These are phyloP conservation scores for Erodium trifolium DNA, from an alignment of 441 rosid genomes.

Conservation along the genomic window DNA sequence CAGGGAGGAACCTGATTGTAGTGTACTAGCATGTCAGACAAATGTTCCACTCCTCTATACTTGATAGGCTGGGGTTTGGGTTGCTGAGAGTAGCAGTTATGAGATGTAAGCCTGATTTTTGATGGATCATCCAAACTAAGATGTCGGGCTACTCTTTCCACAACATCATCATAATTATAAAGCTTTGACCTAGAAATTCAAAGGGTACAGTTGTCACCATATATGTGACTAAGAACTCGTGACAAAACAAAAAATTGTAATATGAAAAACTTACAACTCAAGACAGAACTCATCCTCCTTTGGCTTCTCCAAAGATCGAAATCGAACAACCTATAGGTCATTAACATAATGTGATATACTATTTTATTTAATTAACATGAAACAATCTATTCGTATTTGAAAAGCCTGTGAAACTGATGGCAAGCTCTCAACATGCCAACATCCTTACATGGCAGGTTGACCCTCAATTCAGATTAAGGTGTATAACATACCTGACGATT, in stretches of 20 bases:
- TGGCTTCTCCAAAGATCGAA: slow-evolving; percentile 65
- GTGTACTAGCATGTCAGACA: slow-evolving; percentile 65
- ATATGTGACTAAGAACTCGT: neutral
- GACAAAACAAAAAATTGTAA: neutral
- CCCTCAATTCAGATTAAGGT: slow-evolving; percentile 1
- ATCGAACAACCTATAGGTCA: slow-evolving; percentile 45
- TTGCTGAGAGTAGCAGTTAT: slow-evolving; percentile 71
- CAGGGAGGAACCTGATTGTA: slow-evolving; percentile 52
- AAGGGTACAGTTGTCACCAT: slow-evolving; percentile 9
- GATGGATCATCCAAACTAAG: slow-evolving; percentile 62
- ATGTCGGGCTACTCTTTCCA: slow-evolving; percentile 51
- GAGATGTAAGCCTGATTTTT: slow-evolving; percentile 67
- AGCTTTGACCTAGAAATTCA: slow-evolving; percentile 47
- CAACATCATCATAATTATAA: slow-evolving; percentile 66
- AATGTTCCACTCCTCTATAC: slow-evolving; percentile 54
- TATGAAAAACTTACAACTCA: slow-evolving; percentile 49
- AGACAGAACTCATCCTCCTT: slow-evolving; percentile 65
- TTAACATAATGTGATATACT: neutral
- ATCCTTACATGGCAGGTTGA: neutral
- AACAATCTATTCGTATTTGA: neutral
- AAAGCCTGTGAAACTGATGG: neutral
- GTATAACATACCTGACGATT: slow-evolving; percentile 45
- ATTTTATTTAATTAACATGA: no score
- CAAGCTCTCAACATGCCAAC: neutral
- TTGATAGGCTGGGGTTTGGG: slow-evolving; percentile 77